phyloP scores from a whole-genome alignment of 2,329 filamentous ascomycete species.

The Coniochaeta sp. region DNA sequence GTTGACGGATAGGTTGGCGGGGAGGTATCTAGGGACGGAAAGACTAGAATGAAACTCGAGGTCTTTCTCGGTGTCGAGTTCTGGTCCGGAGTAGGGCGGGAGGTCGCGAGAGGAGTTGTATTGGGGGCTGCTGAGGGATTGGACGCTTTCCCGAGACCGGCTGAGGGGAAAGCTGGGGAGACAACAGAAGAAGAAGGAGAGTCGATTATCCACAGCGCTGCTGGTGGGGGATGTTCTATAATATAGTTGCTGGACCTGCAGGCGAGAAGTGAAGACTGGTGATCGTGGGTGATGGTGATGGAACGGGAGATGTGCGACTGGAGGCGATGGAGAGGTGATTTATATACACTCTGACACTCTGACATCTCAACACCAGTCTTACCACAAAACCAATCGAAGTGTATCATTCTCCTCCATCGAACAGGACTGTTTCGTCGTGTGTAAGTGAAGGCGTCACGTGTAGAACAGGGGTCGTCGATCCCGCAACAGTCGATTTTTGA shows the following conservation, averaged over 20 bases:
- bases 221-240: background rate
- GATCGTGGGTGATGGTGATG: slow-evolving; percentile 7
- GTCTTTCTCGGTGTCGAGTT: slow-evolving; percentile 5
- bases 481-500: slow-evolving; percentile 1
- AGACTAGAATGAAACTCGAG: background rate
- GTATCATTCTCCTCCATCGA: background rate
- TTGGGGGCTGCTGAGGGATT: slow-evolving; percentile 2
- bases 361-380: background rate
- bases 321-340: background rate
- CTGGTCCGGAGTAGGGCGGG: slow-evolving; percentile 7
- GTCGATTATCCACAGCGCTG: slow-evolving; percentile 11
- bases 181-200: slow-evolving; percentile 11
- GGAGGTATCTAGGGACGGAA: slow-evolving; percentile 2
- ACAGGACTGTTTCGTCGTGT: background rate
- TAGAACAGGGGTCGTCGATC: background rate
- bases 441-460: slow-evolving; percentile 1
- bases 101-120: slow-evolving; percentile 10
- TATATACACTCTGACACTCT: slow-evolving; percentile 9
- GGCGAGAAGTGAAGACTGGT: slow-evolving; percentile 4
- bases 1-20: slow-evolving; percentile 3
- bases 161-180: slow-evolving; percentile 15
- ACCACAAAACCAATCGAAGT: background rate
- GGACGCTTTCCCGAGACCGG: slow-evolving; percentile 10
- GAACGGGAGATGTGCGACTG: background rate
- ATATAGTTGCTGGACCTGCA: background rate